Evolutionary conservation across 495 filamentous ascomycete species (phyloP).

Genomic region (Talaromyces thailandensis): DNA sequence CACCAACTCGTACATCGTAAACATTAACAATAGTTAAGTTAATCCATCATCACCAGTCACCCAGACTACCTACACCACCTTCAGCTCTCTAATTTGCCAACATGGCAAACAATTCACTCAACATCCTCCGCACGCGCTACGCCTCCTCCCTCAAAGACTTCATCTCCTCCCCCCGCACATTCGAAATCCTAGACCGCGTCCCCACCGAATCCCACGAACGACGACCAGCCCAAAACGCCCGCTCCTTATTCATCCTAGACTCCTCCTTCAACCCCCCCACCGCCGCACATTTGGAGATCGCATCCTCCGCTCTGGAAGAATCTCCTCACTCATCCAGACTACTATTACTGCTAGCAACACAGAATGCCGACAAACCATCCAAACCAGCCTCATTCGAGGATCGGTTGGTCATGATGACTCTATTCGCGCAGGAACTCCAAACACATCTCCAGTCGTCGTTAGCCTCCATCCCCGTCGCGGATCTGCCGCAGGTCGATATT

Average conservation of each 20-base stretch:
- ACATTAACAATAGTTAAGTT: too few species aligned
- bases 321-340: slow-evolving; percentile 32
- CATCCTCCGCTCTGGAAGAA: slow-evolving; percentile 51
- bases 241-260: slow-evolving; percentile 74
- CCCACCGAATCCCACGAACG: slow-evolving; percentile 17
- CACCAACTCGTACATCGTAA: background rate
- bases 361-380: slow-evolving; percentile 89
- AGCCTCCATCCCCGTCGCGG: background rate
- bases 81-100: background rate
- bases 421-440: slow-evolving; percentile 61
- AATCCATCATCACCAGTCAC: background rate
- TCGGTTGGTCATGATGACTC: slow-evolving; percentile 76
- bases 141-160: slow-evolving; percentile 47
- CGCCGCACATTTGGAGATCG: slow-evolving; percentile 70
- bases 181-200: slow-evolving; percentile 52
- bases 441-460: slow-evolving; percentile 16
- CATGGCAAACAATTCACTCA: slow-evolving; percentile 29
- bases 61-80: background rate
- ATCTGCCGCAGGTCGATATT: slow-evolving; percentile 54
- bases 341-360: slow-evolving; percentile 73
- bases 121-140: slow-evolving; percentile 22
- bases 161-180: slow-evolving; percentile 40
- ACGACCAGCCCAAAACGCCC: slow-evolving; percentile 10
- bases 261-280: slow-evolving; percentile 95
- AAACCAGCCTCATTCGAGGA: slow-evolving; percentile 77